These are phyloP conservation scores for Yamadazyma conglobata DNA, from an alignment of 1,139 yeast genomes.

Conservation along the genomic window DNA sequence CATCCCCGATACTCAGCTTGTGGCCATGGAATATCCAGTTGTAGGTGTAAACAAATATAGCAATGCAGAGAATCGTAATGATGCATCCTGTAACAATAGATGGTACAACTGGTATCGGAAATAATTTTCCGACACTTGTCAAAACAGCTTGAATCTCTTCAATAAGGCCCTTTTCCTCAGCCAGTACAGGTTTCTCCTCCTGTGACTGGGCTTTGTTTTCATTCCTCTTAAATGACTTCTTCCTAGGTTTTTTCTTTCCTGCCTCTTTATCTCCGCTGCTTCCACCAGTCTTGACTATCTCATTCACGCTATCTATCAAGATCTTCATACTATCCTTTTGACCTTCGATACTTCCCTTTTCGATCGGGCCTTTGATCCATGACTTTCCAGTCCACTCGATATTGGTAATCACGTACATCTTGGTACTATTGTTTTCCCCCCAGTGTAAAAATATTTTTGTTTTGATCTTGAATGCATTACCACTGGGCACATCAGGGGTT, in stretches of 20 bases:
- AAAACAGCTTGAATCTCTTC: conserved; percentile 22
- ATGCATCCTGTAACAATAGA: conserved; percentile 24
- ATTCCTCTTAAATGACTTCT: conserved; percentile 13
- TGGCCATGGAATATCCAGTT: conserved; percentile 6
- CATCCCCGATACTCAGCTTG: conserved; percentile 22
- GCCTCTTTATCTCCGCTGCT: conserved; percentile 6
- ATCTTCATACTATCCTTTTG: conserved; percentile 69
- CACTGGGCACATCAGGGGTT: conserved; percentile 96
- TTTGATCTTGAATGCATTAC: conserved; percentile 71
- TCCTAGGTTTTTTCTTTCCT: conserved; percentile 10
- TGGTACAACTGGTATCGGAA: conserved; percentile 30
- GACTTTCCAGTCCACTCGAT: conserved; percentile 93
- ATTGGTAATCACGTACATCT: conserved; percentile 56
- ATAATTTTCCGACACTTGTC: conserved; percentile 25
- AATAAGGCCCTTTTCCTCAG: conserved; percentile 3
- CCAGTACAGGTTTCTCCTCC: conserved; percentile 10
- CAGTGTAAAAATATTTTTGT: conserved; percentile 70
- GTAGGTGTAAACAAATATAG: conserved; percentile 9
- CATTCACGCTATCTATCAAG: conserved; percentile 56
- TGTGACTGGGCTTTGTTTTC: conserved; percentile 16
- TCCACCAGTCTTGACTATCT: conserved; percentile 29
- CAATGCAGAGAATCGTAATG: conserved; percentile 15
- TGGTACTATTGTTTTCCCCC: conserved; percentile 71
- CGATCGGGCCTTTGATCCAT: conserved; percentile 89
- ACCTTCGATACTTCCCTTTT: conserved; percentile 88